These are phyloP conservation scores for Penicillium concentricum DNA, from an alignment of 2,329 filamentous ascomycete genomes.

Conservation along the genomic window DNA sequence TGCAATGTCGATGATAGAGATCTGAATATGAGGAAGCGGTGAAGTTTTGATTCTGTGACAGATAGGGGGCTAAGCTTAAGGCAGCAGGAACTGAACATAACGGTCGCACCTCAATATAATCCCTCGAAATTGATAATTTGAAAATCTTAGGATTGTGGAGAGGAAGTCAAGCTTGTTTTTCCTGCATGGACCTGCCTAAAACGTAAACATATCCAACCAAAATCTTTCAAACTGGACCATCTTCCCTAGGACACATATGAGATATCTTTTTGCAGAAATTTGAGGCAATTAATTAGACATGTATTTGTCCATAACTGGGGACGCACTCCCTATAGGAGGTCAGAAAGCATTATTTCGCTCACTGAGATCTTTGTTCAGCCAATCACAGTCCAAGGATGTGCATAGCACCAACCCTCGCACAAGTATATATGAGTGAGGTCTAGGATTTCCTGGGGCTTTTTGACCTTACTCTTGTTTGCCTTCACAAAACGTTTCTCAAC, in stretches of 20 bases:
- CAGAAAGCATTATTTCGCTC: conserved; percentile 16
- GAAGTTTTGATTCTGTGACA: background rate
- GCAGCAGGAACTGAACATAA: background rate
- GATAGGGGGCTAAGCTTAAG: no score
- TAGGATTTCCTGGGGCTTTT: background rate
- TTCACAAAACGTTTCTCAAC: background rate
- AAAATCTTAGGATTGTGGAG: background rate
- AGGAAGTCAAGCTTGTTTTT: conserved; percentile 8
- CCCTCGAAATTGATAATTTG: background rate
- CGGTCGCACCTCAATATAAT: background rate
- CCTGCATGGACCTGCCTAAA: conserved; percentile 25
- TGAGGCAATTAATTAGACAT: conserved; percentile 20
- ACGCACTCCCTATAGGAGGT: conserved; percentile 16
- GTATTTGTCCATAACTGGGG: background rate
- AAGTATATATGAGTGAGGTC: conserved; percentile 16
- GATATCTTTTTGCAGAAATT: background rate
- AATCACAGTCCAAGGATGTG: conserved; percentile 14
- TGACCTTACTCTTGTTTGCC: background rate
- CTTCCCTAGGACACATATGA: background rate
- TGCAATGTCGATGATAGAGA: conserved; percentile 1
- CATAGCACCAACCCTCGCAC: conserved; percentile 4
- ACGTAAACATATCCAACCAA: background rate
- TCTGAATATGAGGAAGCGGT: background rate
- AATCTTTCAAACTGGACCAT: background rate
- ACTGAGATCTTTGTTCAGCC: conserved; percentile 24